Conservation (phyloP, 495 filamentous ascomycete species). For the Aspergillus hancockii region DNA sequence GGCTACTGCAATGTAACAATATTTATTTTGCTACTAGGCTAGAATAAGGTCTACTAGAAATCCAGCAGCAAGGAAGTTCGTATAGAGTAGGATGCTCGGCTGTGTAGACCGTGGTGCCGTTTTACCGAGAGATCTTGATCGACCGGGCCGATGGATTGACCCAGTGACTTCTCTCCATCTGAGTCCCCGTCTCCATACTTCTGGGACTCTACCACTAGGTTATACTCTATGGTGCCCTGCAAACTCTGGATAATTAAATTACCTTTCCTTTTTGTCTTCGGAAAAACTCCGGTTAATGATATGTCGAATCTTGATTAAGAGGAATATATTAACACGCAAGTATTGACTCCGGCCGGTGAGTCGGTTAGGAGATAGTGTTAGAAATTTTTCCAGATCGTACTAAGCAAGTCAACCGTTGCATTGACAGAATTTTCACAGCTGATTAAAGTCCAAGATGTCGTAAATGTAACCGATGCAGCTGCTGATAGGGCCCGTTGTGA, state of each 20-base stretch:
- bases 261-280: background rate
- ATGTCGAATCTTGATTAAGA: background rate
- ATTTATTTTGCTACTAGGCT: background rate
- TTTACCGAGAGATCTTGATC: constrained; percentile 1
- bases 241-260: background rate
- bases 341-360: background rate
- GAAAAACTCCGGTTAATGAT: background rate
- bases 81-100: background rate
- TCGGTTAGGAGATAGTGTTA: background rate
- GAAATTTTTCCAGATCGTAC: background rate
- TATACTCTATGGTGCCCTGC: too few relatives aligned
- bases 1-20: background rate
- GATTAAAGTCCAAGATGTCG: background rate
- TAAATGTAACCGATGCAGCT: background rate
- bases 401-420: background rate
- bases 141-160: constrained; percentile 1
- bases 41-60: background rate
- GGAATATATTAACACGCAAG: background rate
- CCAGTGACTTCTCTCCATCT: background rate
- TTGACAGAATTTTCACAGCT: constrained; percentile 4
- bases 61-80: background rate
- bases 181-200: background rate
- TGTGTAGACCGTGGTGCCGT: background rate
- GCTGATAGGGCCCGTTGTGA: background rate
- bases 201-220: background rate